phyloP scores from a whole-genome alignment of 2,329 filamentous ascomycete species.

The Mycosphaerella sp. region DNA sequence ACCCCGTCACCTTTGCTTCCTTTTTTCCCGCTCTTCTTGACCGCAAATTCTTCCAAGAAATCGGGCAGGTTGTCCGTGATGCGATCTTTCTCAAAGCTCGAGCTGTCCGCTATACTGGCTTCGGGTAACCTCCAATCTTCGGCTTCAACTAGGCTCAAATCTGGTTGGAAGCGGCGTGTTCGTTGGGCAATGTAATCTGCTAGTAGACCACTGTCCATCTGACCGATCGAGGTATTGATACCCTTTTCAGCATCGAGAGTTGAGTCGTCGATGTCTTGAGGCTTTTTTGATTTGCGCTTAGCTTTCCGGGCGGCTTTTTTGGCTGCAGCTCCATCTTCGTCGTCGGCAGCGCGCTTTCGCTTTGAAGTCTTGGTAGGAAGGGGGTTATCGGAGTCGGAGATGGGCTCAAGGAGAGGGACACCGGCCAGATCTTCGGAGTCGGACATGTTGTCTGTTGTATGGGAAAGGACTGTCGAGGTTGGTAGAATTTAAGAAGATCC shows the following conservation, averaged over 20 bases:
- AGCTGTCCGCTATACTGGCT: slow-evolving; percentile 71
- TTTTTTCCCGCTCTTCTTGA: slow-evolving; percentile 24
- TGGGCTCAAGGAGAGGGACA: slow-evolving; percentile 40
- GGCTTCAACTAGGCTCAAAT: slow-evolving; percentile 76
- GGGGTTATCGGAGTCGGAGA: slow-evolving; percentile 32
- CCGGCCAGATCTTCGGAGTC: slow-evolving; percentile 40
- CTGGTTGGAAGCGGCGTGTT: slow-evolving; percentile 67
- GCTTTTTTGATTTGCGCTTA: slow-evolving; percentile 56
- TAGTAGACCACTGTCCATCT: slow-evolving; percentile 75
- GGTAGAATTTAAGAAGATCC: neutral
- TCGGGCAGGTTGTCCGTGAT: slow-evolving; percentile 65
- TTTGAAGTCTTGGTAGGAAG: slow-evolving; percentile 31
- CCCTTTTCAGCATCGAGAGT: slow-evolving; percentile 44
- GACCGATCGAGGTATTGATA: slow-evolving; percentile 71
- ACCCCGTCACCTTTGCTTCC: slow-evolving; percentile 45
- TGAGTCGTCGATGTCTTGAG: slow-evolving; percentile 59
- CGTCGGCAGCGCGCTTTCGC: slow-evolving; percentile 35
- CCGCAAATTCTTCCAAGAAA: slow-evolving; percentile 65
- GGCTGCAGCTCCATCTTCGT: slow-evolving; percentile 31
- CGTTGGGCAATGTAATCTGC: slow-evolving; percentile 81
- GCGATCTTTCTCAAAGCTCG: slow-evolving; percentile 61
- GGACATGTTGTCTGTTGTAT: slow-evolving; percentile 33
- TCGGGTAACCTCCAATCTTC: slow-evolving; percentile 73
- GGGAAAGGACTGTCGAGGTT: neutral
- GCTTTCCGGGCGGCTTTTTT: slow-evolving; percentile 45